phyloP scores from a whole-genome alignment of 2,329 filamentous ascomycete genomes.

The Diplodia sapinea region DNA sequence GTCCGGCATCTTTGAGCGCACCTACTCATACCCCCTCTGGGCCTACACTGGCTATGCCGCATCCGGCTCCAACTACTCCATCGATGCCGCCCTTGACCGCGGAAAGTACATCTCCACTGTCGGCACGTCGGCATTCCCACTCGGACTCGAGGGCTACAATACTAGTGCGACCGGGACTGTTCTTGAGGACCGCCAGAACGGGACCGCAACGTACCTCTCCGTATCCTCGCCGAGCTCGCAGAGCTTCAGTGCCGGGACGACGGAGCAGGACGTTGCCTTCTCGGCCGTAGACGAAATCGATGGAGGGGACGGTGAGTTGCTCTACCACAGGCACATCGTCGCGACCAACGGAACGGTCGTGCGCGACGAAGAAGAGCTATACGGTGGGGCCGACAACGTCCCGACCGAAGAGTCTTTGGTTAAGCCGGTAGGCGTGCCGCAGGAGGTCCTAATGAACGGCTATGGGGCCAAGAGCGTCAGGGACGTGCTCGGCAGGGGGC shows the following conservation, averaged over 20 bases:
- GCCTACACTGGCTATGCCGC: slow-evolving; percentile 60
- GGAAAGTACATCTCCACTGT: slow-evolving; percentile 56
- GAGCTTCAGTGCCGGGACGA: slow-evolving; percentile 59
- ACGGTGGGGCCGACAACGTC: not conserved
- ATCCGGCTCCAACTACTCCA: slow-evolving; percentile 49
- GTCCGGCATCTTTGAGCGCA: slow-evolving; percentile 47
- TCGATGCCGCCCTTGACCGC: slow-evolving; percentile 56
- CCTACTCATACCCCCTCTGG: slow-evolving; percentile 66
- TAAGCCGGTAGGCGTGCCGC: not conserved
- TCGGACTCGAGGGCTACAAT: slow-evolving; percentile 64
- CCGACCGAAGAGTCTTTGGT: not conserved
- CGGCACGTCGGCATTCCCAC: slow-evolving; percentile 62
- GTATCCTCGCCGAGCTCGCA: slow-evolving; percentile 53
- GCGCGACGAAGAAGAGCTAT: not conserved
- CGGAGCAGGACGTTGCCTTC: slow-evolving; percentile 64
- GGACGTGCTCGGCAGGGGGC: slow-evolving; percentile 9
- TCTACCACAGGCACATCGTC: slow-evolving; percentile 65
- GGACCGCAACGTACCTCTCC: slow-evolving; percentile 62
- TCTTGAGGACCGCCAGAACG: slow-evolving; percentile 56
- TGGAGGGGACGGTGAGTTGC: slow-evolving; percentile 38
- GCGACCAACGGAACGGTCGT: slow-evolving; percentile 62
- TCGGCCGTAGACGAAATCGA: slow-evolving; percentile 35
- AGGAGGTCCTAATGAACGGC: not conserved
- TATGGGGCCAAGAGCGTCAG: not conserved
- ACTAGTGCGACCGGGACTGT: slow-evolving; percentile 41